phyloP scores from a whole-genome alignment of 176 grass and related monocot genomes.

The Areca catechu region DNA sequence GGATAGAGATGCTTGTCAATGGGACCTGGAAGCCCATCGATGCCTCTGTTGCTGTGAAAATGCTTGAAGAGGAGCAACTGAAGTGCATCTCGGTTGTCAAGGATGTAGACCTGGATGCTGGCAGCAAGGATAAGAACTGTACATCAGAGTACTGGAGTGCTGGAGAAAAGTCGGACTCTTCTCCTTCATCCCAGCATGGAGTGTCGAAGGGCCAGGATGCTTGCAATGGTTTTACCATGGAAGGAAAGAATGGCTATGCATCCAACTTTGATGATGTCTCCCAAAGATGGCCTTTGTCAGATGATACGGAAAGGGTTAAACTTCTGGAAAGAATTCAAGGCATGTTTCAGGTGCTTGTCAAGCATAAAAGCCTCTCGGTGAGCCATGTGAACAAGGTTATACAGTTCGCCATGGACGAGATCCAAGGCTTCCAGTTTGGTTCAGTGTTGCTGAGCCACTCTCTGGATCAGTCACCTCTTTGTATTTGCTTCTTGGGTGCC shows the following conservation, averaged over 20 bases:
- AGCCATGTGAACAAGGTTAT: constrained; percentile 65
- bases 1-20: constrained; percentile 53
- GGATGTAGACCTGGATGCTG: constrained; percentile 2
- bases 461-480: constrained; percentile 54
- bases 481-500: constrained; percentile 75
- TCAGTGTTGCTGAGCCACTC: constrained; percentile 45
- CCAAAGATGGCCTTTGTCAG: constrained; percentile 58
- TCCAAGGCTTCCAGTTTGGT: constrained; percentile 43
- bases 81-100: not conserved
- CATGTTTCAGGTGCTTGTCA: constrained; percentile 50
- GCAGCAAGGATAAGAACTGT: constrained; percentile 51
- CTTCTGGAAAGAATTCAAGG: constrained; percentile 65
- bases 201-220: constrained; percentile 24
- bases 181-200: constrained; percentile 35
- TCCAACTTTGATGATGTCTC: not conserved
- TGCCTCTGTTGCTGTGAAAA: constrained; percentile 30
- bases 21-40: constrained; percentile 70
- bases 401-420: constrained; percentile 55
- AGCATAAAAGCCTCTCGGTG: constrained; percentile 59
- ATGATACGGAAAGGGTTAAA: constrained; percentile 62
- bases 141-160: constrained; percentile 37
- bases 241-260: not conserved
- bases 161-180: constrained; percentile 61
- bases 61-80: constrained; percentile 48
- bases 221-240: constrained; percentile 19